phyloP scores from a whole-genome alignment of 1,284 basidiomycete species.

The Retiboletus flavoniger region DNA sequence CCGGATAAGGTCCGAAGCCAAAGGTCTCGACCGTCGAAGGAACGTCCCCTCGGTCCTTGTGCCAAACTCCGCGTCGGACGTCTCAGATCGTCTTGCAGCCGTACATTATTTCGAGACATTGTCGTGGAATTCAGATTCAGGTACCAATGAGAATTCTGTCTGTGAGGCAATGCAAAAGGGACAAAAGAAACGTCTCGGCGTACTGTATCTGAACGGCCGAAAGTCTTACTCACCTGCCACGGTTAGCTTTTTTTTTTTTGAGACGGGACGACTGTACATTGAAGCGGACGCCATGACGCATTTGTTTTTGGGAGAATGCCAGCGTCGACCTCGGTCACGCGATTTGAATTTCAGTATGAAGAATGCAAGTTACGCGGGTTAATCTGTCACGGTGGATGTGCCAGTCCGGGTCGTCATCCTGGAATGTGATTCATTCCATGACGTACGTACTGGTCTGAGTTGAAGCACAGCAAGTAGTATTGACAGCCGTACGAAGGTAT shows the following conservation, averaged over 20 bases:
- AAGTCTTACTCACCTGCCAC: not conserved
- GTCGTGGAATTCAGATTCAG: not conserved
- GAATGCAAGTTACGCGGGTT: not conserved
- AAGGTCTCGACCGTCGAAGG: conserved; percentile 12
- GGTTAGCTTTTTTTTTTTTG: not conserved
- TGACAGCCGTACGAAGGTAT: not conserved
- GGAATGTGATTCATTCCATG: not conserved
- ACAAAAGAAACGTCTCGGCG: not conserved
- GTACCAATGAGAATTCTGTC: not conserved
- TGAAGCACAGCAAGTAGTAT: not conserved
- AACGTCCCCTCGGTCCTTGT: not conserved
- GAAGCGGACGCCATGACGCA: not conserved
- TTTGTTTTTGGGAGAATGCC: not conserved
- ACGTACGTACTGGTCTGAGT: not conserved
- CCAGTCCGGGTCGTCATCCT: not conserved
- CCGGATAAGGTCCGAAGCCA: conserved; percentile 12
- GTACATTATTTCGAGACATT: not conserved
- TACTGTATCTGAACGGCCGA: not conserved
- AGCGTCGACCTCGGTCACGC: conserved; percentile 1
- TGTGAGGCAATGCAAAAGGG: not conserved
- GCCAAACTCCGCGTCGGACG: not conserved
- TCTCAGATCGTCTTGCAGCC: not conserved
- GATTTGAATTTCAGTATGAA: conserved; percentile 4
- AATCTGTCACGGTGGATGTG: not conserved
- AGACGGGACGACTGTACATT: not conserved